These are phyloP conservation scores for Gossypium turneri DNA, from an alignment of 345 rosid species.

Conservation along the genomic window DNA sequence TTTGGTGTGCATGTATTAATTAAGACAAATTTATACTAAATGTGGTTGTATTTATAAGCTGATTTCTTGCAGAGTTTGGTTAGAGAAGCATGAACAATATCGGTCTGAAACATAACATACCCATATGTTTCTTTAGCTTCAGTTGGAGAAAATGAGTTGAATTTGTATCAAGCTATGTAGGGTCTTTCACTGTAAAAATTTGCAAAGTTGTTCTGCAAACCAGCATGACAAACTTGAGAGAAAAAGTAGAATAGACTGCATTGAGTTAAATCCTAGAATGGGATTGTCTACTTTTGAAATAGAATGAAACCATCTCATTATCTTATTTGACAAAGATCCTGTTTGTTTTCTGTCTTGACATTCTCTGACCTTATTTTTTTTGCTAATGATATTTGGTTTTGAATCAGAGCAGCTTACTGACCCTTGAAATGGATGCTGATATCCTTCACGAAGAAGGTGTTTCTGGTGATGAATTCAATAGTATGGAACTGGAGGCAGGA, in stretches of 20 bases:
- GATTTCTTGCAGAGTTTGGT: background rate
- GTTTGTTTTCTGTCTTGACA: background rate
- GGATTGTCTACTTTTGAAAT: background rate
- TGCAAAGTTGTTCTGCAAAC: background rate
- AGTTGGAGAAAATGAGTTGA: background rate
- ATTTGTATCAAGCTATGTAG: background rate
- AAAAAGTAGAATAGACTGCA: background rate
- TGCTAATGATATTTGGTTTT: constrained; percentile 13
- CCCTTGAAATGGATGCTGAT: constrained; percentile 42
- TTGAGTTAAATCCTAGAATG: background rate
- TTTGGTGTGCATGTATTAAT: background rate
- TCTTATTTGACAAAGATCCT: background rate
- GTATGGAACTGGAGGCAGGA: constrained; percentile 43
- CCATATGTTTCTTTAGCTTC: background rate
- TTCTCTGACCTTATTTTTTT: background rate
- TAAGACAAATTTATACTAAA: background rate
- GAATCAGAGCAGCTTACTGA: background rate
- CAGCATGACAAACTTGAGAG: background rate
- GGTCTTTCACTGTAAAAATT: background rate
- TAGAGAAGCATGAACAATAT: background rate
- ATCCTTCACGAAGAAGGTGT: constrained; percentile 27
- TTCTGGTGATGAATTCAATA: constrained; percentile 50
- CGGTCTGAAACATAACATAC: background rate
- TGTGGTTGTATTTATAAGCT: background rate
- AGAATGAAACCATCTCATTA: background rate